Conservation (phyloP, 768 basidiomycete genomes). For the Hortiboletus campestris region DNA sequence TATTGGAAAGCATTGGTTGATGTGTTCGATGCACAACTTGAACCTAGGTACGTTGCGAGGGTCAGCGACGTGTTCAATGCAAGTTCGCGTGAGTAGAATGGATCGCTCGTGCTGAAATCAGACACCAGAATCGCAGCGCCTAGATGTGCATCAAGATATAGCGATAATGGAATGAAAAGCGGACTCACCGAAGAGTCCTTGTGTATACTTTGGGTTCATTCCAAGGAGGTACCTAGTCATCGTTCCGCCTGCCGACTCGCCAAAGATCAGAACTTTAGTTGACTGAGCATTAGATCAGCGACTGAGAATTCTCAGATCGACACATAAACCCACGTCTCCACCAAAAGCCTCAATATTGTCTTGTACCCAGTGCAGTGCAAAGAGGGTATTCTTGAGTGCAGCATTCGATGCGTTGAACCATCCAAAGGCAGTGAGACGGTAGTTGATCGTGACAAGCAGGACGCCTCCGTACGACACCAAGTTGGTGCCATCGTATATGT, state of each 20-base stretch:
- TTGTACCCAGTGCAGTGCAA: constrained; percentile 38
- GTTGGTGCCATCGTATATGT: constrained; percentile 25
- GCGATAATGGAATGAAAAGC: background rate
- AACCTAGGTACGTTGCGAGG: constrained; percentile 15
- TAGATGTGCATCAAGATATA: background rate
- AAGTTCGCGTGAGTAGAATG: constrained; percentile 15
- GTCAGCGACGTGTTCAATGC: constrained; percentile 12
- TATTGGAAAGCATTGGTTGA: constrained; percentile 3
- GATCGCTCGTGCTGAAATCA: constrained; percentile 12
- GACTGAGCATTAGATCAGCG: background rate
- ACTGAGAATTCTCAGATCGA: background rate
- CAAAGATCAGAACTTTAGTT: constrained; percentile 18
- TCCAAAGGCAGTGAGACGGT: constrained; percentile 19
- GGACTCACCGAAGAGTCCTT: constrained; percentile 18
- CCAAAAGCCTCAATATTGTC: constrained; percentile 37
- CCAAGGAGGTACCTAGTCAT: constrained; percentile 17
- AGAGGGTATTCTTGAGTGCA: constrained; percentile 30
- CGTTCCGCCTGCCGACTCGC: constrained; percentile 21
- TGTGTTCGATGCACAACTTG: constrained; percentile 17
- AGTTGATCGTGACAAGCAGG: constrained; percentile 25
- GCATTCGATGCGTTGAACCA: constrained; percentile 27
- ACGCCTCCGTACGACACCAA: constrained; percentile 25
- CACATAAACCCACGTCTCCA: constrained; percentile 27
- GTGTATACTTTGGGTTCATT: constrained; percentile 16
- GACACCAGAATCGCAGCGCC: constrained; percentile 15